Evolutionary conservation across 2,329 filamentous ascomycete genomes (phyloP).

Genomic region (Trichoderma polysporum): DNA sequence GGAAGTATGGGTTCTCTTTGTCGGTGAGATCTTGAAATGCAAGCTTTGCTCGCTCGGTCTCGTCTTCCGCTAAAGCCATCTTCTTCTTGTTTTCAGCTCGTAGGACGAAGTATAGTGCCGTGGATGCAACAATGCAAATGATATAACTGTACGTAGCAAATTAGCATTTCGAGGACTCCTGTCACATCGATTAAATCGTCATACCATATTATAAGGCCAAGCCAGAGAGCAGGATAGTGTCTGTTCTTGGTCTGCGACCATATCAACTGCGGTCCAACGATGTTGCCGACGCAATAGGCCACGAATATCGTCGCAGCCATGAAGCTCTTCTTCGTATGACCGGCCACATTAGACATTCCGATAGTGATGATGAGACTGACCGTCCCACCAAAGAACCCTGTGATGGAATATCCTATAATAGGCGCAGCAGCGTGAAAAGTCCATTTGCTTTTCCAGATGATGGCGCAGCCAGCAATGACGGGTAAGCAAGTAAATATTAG

Average conservation of each 20-base stretch:
- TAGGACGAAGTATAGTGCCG: conserved; percentile 58
- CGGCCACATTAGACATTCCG: conserved; percentile 67
- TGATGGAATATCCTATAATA: conserved; percentile 69
- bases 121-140: conserved; percentile 62
- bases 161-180: neutral
- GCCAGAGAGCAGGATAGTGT: conserved; percentile 72
- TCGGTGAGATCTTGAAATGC: conserved; percentile 70
- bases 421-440: conserved; percentile 63
- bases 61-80: conserved; percentile 50
- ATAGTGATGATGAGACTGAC: conserved; percentile 58
- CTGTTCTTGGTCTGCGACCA: conserved; percentile 61
- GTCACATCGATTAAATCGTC: conserved; percentile 22
- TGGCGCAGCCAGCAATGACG: conserved; percentile 70
- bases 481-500: conserved; percentile 67
- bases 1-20: conserved; percentile 66
- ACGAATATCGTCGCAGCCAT: conserved; percentile 74
- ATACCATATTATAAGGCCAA: conserved; percentile 62
- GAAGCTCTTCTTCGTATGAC: conserved; percentile 75
- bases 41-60: conserved; percentile 60
- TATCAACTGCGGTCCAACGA: conserved; percentile 71
- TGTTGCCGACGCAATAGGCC: conserved; percentile 73
- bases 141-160: conserved; percentile 48
- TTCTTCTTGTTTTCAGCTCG: conserved; percentile 57
- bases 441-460: conserved; percentile 72
- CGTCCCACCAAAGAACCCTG: conserved; percentile 70